Evolutionary conservation across 176 grass and related monocot genomes (phyloP), one percentile per base, ranked within the genome.

Genomic region (Triticum monococcum): DNA sequence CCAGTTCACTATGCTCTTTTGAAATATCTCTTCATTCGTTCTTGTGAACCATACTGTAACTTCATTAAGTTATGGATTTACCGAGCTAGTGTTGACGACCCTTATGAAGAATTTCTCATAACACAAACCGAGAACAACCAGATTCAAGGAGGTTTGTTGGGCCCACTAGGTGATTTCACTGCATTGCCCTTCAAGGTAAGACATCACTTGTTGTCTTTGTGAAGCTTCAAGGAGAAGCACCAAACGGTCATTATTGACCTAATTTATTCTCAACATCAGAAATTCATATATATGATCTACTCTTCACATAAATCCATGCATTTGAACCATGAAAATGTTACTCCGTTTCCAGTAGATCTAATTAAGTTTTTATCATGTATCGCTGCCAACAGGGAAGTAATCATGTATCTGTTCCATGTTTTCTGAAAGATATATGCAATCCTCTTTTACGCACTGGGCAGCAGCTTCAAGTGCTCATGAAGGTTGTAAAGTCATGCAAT

Each of bases 11-110:
- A 91, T 75, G 84, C 84, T 78, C 88, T 98, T 87, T 79, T 98
- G 52, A 98, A 92, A 85, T 91, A 94, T 95, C 85, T 96, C 35
- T 98, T 98, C 78, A 64, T 94, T 68, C 75, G 77, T 37, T 92
- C 97, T 71, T 98, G 92, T 83, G 90, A 98, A 63, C 92, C 97
- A 79, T 98, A 95, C 50, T 89, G 89, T 87, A 90, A 90, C 41
- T 98, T 98, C 83, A 94, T 98, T 79, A 98, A 94, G 85, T 92
- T 85, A 85, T 98, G 97, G 97, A 96, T 98, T 88, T 98, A 96
- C 85, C 92, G 64, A 75, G 92, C 88, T 75, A 89, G 81, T 83
- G 79, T 96, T 7, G 66, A 96, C 31, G 93, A 98, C 77, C 97
- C 97, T 83, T 94, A 94, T 79, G 90, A 91, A 57, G 94, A 98